These are phyloP conservation scores for Lotus japonicus DNA, from an alignment of 306 rosid genomes.

Conservation along the genomic window DNA sequence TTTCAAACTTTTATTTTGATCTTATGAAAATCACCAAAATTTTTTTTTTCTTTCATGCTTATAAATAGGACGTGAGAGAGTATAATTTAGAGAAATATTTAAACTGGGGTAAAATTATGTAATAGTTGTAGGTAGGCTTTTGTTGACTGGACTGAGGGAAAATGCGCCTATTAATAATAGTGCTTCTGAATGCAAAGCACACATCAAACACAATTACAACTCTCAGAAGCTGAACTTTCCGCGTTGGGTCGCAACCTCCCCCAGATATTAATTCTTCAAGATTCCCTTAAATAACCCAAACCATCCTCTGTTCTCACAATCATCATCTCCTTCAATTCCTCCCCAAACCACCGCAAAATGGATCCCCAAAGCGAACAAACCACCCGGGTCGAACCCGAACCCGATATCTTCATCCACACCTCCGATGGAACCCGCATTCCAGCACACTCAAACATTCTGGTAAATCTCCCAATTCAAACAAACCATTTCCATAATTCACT, in stretches of 20 bases:
- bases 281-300: neutral
- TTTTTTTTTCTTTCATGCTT: too few relatives aligned
- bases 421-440: constrained; percentile 70
- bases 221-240: neutral
- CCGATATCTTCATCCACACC: constrained; percentile 61
- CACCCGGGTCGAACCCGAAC: constrained; percentile 47
- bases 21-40: too few relatives aligned
- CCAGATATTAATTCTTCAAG: neutral
- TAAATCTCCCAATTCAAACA: neutral
- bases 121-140: neutral
- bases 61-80: too few relatives aligned
- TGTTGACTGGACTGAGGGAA: neutral
- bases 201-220: neutral
- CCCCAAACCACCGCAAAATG: neutral
- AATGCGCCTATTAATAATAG: neutral
- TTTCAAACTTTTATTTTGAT: too few relatives aligned
- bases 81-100: too few relatives aligned
- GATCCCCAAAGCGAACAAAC: neutral
- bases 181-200: neutral
- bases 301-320: neutral
- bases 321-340: neutral
- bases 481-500: too few relatives aligned
- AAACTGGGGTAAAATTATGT: too few relatives aligned
- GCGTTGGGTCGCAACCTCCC: neutral
- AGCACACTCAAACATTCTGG: constrained; percentile 67